Base-by-base conservation (phyloP, 306 rosid species). In the Notholithocarpus densiflorus region DNA sequence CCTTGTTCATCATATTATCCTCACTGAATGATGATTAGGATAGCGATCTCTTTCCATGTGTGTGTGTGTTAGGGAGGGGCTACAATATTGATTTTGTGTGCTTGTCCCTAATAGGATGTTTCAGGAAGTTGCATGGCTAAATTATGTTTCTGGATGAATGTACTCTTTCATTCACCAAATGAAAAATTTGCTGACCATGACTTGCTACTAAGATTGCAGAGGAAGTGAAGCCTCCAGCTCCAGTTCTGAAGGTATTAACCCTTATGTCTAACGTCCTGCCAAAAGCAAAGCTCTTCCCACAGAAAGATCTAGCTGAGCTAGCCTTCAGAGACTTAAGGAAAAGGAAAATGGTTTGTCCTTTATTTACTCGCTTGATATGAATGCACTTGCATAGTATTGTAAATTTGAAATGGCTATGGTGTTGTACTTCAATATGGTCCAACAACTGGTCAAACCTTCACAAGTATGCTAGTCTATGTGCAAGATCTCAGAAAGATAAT, bases 271-370 rank as follows among this genome's bases (percentile, higher is more conserved):
- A 87, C 43, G 85, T 87, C 72, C 24, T 88, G 75, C 98, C 96
- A 19, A 89, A 89, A 77, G 95, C 94, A 76, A 95, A 95, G 80
- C 96, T 95, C 84, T 56, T 91, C 37, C 97, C 97, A 0, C 72
- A 82, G 65, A 77, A 82, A 71, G 98, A 95, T 76, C 81, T 89
- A 53, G 88, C 89, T 17, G 87, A 73, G 79, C 87, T 92, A 34
- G 87, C 88, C 56, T 83, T 95, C 83, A 83, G 97, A 85, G 98
- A 95, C 15, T 82, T 75, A 5, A 74, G 86, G 83, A 95, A 95
- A 84, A 88, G 97, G 86, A 83, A 92, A 85, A 75, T 95, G 97
- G 98, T 92, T 79, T 24, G 95, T 84, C 54, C 59, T 81, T 73
- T 21, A 20, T 82, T 78, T 61, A 68, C 21, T 72, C 55, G 71